Evolutionary conservation across 192 early-diverging fungal genomes (phyloP).

Genomic region (Coemansia sp.): DNA sequence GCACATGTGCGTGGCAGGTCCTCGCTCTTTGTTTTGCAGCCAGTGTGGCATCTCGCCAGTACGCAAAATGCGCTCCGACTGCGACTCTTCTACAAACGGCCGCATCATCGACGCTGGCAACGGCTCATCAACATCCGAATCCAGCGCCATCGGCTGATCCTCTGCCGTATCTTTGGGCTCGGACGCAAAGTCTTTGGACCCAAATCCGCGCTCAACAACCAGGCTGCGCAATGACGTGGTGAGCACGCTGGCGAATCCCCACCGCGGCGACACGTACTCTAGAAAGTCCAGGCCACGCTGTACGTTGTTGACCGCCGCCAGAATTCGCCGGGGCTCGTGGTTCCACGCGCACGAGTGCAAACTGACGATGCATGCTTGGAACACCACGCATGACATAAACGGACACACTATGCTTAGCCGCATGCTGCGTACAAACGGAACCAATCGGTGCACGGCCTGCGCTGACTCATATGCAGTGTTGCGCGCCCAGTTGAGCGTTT

Average conservation of each 20-base stretch:
- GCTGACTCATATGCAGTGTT: slow-evolving; percentile 25
- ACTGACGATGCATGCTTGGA: slow-evolving; percentile 47
- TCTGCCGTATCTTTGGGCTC: neutral
- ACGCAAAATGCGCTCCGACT: slow-evolving; percentile 36
- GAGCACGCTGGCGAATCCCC: slow-evolving; percentile 39
- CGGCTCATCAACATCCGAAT: neutral
- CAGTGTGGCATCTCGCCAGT: slow-evolving; percentile 29
- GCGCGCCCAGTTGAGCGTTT: slow-evolving; percentile 32
- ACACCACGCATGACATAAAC: slow-evolving; percentile 40
- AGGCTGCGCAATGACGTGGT: slow-evolving; percentile 38
- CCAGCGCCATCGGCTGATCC: neutral
- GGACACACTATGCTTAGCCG: slow-evolving; percentile 32
- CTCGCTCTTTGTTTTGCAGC: neutral
- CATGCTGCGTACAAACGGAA: slow-evolving; percentile 42
- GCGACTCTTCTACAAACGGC: slow-evolving; percentile 28
- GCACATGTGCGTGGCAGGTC: neutral
- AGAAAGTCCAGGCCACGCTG: slow-evolving; percentile 36
- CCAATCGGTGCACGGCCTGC: slow-evolving; percentile 36
- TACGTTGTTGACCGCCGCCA: slow-evolving; percentile 28
- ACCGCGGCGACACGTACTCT: slow-evolving; percentile 37
- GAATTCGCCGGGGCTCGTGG: slow-evolving; percentile 16
- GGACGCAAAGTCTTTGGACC: neutral
- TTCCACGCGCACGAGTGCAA: slow-evolving; percentile 35
- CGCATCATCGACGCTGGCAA: slow-evolving; percentile 22
- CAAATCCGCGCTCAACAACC: slow-evolving; percentile 48